Conservation (phyloP, 805 yeast genomes). For the Komagataella populi region DNA sequence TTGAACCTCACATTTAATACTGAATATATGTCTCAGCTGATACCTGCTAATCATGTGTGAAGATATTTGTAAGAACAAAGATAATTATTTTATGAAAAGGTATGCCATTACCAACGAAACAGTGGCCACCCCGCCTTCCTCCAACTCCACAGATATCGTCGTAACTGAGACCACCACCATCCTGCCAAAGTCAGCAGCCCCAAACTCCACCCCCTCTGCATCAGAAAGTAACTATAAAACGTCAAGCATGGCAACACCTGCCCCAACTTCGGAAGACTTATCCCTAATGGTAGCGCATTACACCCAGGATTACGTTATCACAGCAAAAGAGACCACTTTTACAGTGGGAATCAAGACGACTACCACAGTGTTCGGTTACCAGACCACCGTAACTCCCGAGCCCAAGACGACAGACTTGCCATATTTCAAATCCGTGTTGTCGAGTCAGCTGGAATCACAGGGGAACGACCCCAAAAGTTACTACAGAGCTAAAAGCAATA, state of each 20-base stretch:
- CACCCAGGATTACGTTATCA: slow-evolving; percentile 16
- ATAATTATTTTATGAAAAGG: background rate
- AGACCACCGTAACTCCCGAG: slow-evolving; percentile 4
- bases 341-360: slow-evolving; percentile 2
- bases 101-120: background rate
- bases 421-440: background rate
- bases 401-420: slow-evolving; percentile 8
- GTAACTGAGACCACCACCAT: background rate
- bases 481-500: slow-evolving; percentile 1
- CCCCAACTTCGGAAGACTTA: background rate
- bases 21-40: background rate
- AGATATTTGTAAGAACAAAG: background rate
- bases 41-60: background rate
- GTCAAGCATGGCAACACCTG: background rate
- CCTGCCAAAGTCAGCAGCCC: background rate
- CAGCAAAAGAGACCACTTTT: slow-evolving; percentile 13
- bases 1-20: background rate
- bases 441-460: slow-evolving; percentile 7
- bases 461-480: slow-evolving; percentile 9
- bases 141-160: background rate
- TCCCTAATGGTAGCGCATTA: slow-evolving; percentile 3
- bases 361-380: slow-evolving; percentile 4
- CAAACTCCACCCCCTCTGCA: background rate
- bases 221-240: background rate
- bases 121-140: background rate